Conservation (phyloP, 192 early-diverging fungal genomes). For the Coemansia sp. region DNA sequence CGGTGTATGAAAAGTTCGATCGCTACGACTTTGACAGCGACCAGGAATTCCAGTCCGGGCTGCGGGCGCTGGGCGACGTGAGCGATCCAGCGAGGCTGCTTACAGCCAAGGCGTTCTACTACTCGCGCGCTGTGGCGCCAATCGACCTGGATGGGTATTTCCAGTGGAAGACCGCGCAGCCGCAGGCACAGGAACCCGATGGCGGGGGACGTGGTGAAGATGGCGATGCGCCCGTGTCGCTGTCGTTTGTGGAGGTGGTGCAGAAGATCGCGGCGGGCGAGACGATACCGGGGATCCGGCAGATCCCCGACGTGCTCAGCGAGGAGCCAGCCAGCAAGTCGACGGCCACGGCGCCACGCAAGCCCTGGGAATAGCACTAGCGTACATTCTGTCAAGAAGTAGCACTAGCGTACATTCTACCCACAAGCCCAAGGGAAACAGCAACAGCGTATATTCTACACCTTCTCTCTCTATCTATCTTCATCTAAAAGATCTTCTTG, state of each 20-base stretch:
- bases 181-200: neutral
- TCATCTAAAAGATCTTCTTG: slow-evolving; percentile 32
- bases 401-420: too few species aligned
- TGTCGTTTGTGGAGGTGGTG: slow-evolving; percentile 34
- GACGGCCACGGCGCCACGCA: slow-evolving; percentile 20
- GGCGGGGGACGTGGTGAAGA: neutral
- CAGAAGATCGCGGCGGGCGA: slow-evolving; percentile 33
- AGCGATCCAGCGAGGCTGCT: neutral
- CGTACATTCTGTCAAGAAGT: too few species aligned
- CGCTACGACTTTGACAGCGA: slow-evolving; percentile 39
- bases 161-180: slow-evolving; percentile 21
- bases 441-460: neutral
- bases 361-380: slow-evolving; percentile 54
- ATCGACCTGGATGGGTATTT: slow-evolving; percentile 13
- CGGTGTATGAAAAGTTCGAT: too few species aligned
- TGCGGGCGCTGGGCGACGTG: slow-evolving; percentile 14
- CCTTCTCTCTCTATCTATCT: neutral
- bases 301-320: slow-evolving; percentile 39
- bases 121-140: slow-evolving; percentile 5
- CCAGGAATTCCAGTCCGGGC: slow-evolving; percentile 24
- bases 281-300: slow-evolving; percentile 26
- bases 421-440: neutral
- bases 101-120: slow-evolving; percentile 35
- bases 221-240: slow-evolving; percentile 12
- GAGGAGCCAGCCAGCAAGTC: slow-evolving; percentile 27